Evolutionary conservation across 2,329 filamentous ascomycete species (phyloP), one percentile per base, ranked within the genome.

Genomic region (Magnaporthales sp.): DNA sequence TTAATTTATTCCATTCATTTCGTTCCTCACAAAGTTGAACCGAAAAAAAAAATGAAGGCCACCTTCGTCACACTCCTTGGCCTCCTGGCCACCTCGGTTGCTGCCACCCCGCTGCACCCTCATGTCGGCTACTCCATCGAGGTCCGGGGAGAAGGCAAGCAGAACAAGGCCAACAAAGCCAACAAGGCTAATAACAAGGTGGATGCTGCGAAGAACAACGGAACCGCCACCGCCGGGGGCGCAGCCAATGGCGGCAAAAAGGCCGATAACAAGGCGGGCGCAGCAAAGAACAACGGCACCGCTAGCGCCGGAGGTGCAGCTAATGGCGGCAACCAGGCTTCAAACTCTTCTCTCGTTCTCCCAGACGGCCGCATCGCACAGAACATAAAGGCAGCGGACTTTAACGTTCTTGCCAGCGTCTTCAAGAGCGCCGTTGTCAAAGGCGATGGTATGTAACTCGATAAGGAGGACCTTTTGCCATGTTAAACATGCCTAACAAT

Each of bases 341-440:
- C n/a, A 30, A 19, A 22, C 15, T 24, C n/a, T 15, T 5, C 29
- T n/a, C 32, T 64, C 13, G 62, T 64, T 7, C 32, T 64, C 24
- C 62, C 62, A 4, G 62, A 64, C 24, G 62, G 62, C 9, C 62
- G 62, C 26, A 64, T 64, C 62, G 31, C 32, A 6, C 32, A 64
- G 24, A 26, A 64, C 4, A 27, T 46, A 32, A 26, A 51, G 62
- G 32, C 62, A 2, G 62, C 51, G 62, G 62, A 38, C 62, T 64
- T 64, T 26, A 64, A 64, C 22, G 62, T 64, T 26, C 62, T 64
- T 15, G 32, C 9, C 2, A 64, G 62, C 62, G 62, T 64, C 32
- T 64, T 64, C 62, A 64, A 64, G 62, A 64, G 62, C 62, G 62
- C 62, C 13, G 62, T 64, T 11, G 62, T 64, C 62, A 64, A 64